These are phyloP conservation scores for Vitis amurensis DNA, from an alignment of 164 flowering plant species.

Conservation along the genomic window DNA sequence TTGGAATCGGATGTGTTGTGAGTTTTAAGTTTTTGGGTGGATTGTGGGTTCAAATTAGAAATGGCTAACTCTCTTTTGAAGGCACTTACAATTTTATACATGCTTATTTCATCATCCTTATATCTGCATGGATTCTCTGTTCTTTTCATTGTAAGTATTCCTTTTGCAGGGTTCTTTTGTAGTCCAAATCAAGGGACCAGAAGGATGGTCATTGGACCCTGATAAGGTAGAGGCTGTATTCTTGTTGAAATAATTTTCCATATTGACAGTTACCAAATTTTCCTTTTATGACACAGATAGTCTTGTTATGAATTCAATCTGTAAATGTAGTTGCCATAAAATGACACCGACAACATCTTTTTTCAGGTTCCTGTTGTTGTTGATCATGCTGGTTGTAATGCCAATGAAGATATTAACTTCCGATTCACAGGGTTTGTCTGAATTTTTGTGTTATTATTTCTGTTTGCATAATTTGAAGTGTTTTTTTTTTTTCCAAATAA, in stretches of 20 bases:
- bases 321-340: constrained; percentile 2
- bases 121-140: background rate
- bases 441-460: constrained; percentile 3
- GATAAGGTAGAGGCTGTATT: constrained; percentile 48
- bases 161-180: constrained; percentile 77
- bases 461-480: background rate
- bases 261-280: background rate
- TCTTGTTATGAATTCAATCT: too few relatives aligned
- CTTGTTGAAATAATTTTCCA: background rate
- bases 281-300: background rate
- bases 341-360: background rate
- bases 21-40: background rate
- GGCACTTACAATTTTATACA: background rate
- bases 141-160: constrained; percentile 2
- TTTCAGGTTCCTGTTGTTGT: constrained; percentile 80
- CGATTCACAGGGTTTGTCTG: constrained; percentile 85
- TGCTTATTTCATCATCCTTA: background rate
- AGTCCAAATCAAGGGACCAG: constrained; percentile 81
- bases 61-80: background rate
- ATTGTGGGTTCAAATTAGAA: background rate
- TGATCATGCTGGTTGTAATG: constrained; percentile 88
- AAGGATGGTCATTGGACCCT: constrained; percentile 97
- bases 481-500: background rate
- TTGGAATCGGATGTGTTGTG: too few relatives aligned
- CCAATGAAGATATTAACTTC: constrained; percentile 88